phyloP scores from a whole-genome alignment of 176 grass and related monocot genomes.

The Microstegium vimineum region DNA sequence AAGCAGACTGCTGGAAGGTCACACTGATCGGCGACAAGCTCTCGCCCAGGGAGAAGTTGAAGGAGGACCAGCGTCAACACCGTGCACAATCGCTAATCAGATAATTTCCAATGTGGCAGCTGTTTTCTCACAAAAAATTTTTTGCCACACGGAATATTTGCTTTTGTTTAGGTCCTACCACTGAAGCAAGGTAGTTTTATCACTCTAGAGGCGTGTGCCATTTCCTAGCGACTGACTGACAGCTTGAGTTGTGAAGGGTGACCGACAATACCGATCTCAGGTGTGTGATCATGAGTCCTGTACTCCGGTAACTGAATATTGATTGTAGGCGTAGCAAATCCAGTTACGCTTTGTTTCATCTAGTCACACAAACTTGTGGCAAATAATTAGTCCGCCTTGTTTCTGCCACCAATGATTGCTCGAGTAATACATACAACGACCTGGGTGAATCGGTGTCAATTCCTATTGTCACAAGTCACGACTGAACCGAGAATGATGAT shows the following conservation, averaged over 20 bases:
- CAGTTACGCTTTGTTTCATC: background rate
- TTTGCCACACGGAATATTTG: background rate
- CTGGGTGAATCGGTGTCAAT: background rate
- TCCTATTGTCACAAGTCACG: background rate
- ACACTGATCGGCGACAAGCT: constrained; percentile 71
- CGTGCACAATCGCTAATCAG: constrained; percentile 42
- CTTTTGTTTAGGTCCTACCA: background rate
- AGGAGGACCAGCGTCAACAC: constrained; percentile 33
- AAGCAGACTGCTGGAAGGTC: constrained; percentile 68
- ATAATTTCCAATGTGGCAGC: background rate
- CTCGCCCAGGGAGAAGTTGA: constrained; percentile 49
- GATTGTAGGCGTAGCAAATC: background rate
- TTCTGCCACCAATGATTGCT: background rate
- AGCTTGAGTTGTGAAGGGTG: background rate
- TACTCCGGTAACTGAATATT: no score
- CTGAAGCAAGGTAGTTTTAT: background rate
- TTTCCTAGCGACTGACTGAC: background rate
- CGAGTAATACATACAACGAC: background rate
- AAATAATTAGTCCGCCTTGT: background rate
- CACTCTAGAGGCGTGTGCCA: background rate
- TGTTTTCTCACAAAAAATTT: background rate
- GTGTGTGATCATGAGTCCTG: background rate
- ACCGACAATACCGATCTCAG: no score
- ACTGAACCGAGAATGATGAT: background rate
- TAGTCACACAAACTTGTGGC: no score